Conservation (phyloP, 148 eudicot species). For the Rhododendron simsii region DNA sequence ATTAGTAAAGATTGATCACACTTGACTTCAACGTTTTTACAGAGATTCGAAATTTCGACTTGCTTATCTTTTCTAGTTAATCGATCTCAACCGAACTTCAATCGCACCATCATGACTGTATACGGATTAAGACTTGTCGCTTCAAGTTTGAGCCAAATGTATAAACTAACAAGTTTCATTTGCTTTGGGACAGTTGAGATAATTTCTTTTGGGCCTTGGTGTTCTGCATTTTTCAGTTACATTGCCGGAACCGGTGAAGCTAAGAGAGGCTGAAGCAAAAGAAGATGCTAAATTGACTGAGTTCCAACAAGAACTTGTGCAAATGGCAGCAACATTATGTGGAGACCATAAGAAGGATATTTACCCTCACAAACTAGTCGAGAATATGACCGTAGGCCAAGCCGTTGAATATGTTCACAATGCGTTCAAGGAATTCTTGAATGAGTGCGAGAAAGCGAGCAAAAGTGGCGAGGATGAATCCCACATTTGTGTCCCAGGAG, state of each 20-base stretch:
- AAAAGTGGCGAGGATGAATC: constrained; percentile 40
- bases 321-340: constrained; percentile 67
- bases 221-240: constrained; percentile 33
- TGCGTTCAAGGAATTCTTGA: constrained; percentile 51
- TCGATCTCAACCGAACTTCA: not conserved
- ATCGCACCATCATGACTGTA: not conserved
- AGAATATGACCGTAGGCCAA: constrained; percentile 52
- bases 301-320: constrained; percentile 67
- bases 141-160: not conserved
- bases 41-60: not conserved
- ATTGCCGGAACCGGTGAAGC: constrained; percentile 55
- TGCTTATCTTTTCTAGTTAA: not conserved
- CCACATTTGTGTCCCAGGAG: constrained; percentile 12
- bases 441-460: constrained; percentile 48
- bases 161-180: not conserved
- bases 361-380: constrained; percentile 56
- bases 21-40: not conserved
- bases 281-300: constrained; percentile 51
- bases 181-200: not conserved
- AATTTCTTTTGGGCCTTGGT: not conserved
- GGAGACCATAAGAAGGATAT: constrained; percentile 56
- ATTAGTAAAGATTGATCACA: no score
- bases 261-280: constrained; percentile 38
- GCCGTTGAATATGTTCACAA: constrained; percentile 49
- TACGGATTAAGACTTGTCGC: not conserved